Percentiles rank a stretch among this genome's conserved stretches.
Evolutionary conservation across 371 early-diverging fungal genomes (phyloP).

Genomic region (Mucor ambiguus): DNA sequence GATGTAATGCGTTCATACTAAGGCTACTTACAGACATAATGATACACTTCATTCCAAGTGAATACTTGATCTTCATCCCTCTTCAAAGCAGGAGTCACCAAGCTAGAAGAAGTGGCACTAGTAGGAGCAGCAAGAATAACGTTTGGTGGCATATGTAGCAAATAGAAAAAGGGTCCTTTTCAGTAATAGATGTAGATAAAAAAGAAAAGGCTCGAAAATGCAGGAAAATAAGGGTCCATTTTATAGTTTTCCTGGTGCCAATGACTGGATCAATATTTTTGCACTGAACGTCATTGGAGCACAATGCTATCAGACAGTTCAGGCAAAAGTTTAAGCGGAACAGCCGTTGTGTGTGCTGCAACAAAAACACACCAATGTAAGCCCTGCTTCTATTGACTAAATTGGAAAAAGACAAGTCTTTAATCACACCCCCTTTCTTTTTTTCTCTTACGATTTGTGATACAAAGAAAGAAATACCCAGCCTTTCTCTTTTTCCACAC

Average conservation of each 20-base stretch:
- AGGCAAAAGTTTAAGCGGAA: neutral
- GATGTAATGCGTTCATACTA: neutral
- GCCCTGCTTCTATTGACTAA: neutral
- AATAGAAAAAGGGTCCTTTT: conserved; percentile 1
- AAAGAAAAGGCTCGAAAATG: neutral
- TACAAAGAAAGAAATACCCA: neutral
- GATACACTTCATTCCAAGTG: conserved; percentile 22
- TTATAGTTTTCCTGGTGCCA: neutral
- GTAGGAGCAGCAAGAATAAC: conserved; percentile 4
- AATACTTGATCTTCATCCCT: conserved; percentile 16
- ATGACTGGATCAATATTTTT: neutral
- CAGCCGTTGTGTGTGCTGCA: neutral
- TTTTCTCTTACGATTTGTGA: neutral
- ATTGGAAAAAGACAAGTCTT: neutral
- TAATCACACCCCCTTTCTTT: neutral
- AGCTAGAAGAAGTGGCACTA: neutral
- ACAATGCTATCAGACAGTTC: neutral
- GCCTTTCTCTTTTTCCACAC: neutral
- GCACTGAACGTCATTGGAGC: conserved; percentile 9
- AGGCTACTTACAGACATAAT: conserved; percentile 27
- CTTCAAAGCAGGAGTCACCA: neutral
- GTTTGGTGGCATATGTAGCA: conserved; percentile 17
- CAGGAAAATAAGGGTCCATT: conserved; percentile 15
- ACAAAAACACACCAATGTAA: neutral
- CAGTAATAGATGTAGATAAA: neutral